Evolutionary conservation across 495 filamentous ascomycete genomes (phyloP).

Genomic region (Pseudoneurospora amorphoporcata): DNA sequence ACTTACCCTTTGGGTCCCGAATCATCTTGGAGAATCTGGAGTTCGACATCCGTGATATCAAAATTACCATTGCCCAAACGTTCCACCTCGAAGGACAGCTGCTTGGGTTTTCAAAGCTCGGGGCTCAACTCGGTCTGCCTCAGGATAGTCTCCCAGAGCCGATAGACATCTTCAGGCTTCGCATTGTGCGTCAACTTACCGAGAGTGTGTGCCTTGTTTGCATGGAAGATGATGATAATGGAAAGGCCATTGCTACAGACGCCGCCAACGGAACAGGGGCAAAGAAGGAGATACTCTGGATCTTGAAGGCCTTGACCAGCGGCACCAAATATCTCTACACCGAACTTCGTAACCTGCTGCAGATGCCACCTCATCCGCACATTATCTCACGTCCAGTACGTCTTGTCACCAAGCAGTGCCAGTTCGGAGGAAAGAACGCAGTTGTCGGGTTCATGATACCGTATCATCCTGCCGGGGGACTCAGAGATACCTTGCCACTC

Average conservation of each 20-base stretch:
- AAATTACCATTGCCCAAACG: slow-evolving; percentile 28
- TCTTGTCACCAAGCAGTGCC: slow-evolving; percentile 34
- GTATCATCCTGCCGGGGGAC: slow-evolving; percentile 30
- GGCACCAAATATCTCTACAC: slow-evolving; percentile 38
- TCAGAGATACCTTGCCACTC: slow-evolving; percentile 33
- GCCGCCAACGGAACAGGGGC: background rate
- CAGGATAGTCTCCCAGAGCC: slow-evolving; percentile 20
- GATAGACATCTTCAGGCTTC: slow-evolving; percentile 31
- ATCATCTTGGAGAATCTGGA: slow-evolving; percentile 35
- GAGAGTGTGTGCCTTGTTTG: slow-evolving; percentile 38
- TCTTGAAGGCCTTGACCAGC: slow-evolving; percentile 40
- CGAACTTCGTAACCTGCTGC: slow-evolving; percentile 36
- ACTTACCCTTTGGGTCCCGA: slow-evolving; percentile 36
- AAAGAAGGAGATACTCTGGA: slow-evolving; percentile 20
- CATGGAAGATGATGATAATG: slow-evolving; percentile 8
- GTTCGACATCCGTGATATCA: slow-evolving; percentile 26
- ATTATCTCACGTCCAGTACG: slow-evolving; percentile 31
- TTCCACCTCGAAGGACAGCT: slow-evolving; percentile 34
- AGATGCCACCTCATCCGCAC: slow-evolving; percentile 31
- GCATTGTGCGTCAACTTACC: slow-evolving; percentile 31
- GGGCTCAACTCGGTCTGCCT: slow-evolving; percentile 17
- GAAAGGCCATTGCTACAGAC: background rate
- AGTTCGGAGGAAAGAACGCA: slow-evolving; percentile 34
- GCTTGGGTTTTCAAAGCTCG: slow-evolving; percentile 19
- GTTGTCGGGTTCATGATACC: slow-evolving; percentile 37